phyloP scores from a whole-genome alignment of 164 flowering plant species.

The Kalanchoe fedtschenkoi region DNA sequence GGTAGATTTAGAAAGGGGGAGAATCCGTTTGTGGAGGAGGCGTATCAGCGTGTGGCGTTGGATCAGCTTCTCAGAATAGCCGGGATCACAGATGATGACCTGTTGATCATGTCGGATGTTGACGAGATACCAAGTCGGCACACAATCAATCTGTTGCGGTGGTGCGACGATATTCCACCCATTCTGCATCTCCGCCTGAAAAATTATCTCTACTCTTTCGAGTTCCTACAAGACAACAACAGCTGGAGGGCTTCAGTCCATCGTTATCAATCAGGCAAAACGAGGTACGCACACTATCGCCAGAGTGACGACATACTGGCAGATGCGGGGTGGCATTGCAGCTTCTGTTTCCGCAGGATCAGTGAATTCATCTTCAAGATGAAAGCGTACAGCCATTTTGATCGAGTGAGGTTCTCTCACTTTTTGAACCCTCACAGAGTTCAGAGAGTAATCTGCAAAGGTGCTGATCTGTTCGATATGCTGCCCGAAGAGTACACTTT shows the following conservation, averaged over 20 bases:
- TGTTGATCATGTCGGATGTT: conserved; percentile 14
- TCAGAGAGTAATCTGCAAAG: conserved; percentile 40
- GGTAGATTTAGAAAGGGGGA: conserved; percentile 17
- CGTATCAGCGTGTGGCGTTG: conserved; percentile 47
- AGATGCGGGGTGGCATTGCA: conserved; percentile 4
- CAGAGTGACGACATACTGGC: conserved; percentile 25
- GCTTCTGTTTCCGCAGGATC: too few relatives aligned
- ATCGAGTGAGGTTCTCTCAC: conserved; percentile 43
- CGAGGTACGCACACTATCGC: conserved; percentile 47
- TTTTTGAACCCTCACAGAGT: conserved; percentile 15
- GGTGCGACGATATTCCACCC: conserved; percentile 43
- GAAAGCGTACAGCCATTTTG: conserved; percentile 56
- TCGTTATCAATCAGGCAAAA: conserved; percentile 35
- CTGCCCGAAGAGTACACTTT: conserved; percentile 23
- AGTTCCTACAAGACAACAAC: conserved; percentile 35
- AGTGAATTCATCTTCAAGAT: conserved; percentile 31
- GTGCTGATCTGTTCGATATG: conserved; percentile 23
- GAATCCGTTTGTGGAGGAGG: conserved; percentile 54
- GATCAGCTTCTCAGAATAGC: conserved; percentile 42
- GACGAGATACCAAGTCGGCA: too few relatives aligned
- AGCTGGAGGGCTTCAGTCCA: conserved; percentile 17
- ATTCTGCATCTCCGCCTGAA: conserved; percentile 40
- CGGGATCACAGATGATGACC: conserved; percentile 47
- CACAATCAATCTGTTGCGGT: conserved; percentile 14
- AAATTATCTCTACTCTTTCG: conserved; percentile 51